phyloP scores from a whole-genome alignment of 1,284 basidiomycete genomes.

The Tilletiopsis washingtonensis region DNA sequence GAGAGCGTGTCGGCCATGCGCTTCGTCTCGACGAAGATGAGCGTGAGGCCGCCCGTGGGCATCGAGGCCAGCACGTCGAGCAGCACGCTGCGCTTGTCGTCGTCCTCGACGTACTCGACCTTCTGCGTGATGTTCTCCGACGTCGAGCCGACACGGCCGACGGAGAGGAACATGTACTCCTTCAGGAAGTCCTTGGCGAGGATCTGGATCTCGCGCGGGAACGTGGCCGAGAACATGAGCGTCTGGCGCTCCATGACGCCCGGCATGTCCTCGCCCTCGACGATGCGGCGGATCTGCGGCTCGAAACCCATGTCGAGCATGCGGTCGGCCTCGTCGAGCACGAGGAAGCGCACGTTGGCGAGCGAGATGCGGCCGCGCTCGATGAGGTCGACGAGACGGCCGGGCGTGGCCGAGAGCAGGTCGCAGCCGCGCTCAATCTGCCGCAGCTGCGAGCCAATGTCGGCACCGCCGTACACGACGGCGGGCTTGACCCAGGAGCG shows the following conservation, averaged over 20 bases:
- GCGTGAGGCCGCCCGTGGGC: conserved; percentile 65
- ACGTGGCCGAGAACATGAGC: conserved; percentile 99
- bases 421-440: conserved; percentile 94
- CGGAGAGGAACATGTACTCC: conserved; percentile 91
- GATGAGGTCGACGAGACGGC: conserved; percentile 95
- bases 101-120: conserved; percentile 96
- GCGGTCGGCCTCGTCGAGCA: conserved; percentile 97
- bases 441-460: conserved; percentile 90
- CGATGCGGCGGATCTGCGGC: conserved; percentile 96
- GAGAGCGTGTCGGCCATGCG: conserved; percentile 97
- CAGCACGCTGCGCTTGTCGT: conserved; percentile 91
- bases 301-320: conserved; percentile 99
- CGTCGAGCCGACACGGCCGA: conserved; percentile 95
- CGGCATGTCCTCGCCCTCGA: conserved; percentile 98
- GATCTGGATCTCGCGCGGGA: conserved; percentile 97
- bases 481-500: conserved; percentile 98
- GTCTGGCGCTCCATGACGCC: conserved; percentile 85
- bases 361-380: conserved; percentile 95
- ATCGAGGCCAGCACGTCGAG: conserved; percentile 86
- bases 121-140: conserved; percentile 99
- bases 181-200: conserved; percentile 80
- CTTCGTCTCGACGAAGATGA: conserved; percentile 99
- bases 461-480: conserved; percentile 97
- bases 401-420: conserved; percentile 92
- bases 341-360: conserved; percentile 92